Conservation (phyloP, 2,329 filamentous ascomycete genomes). For the Biscogniauxia sp. region DNA sequence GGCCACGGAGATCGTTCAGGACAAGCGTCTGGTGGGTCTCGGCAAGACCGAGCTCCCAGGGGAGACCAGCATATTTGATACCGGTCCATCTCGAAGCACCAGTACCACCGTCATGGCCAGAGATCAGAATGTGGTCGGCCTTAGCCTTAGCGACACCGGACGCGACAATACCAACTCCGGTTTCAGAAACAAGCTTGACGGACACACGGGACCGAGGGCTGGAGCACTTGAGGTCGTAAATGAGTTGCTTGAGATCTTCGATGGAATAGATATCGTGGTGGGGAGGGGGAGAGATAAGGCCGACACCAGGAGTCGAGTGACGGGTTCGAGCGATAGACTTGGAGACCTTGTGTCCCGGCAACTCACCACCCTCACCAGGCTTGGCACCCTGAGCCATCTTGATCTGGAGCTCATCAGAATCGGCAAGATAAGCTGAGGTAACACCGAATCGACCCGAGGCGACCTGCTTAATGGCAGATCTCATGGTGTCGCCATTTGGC, state of each 20-base stretch:
- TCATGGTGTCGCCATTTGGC: slow-evolving; percentile 93
- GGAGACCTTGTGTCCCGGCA: slow-evolving; percentile 95
- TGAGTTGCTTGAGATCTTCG: slow-evolving; percentile 95
- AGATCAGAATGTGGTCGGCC: slow-evolving; percentile 94
- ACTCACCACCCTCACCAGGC: slow-evolving; percentile 94
- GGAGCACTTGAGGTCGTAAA: slow-evolving; percentile 96
- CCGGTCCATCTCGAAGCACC: slow-evolving; percentile 97
- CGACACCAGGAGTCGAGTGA: slow-evolving; percentile 94
- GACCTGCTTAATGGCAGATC: slow-evolving; percentile 96
- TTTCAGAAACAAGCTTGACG: slow-evolving; percentile 96
- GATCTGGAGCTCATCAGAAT: slow-evolving; percentile 95
- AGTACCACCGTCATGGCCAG: slow-evolving; percentile 94
- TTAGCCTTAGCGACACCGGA: slow-evolving; percentile 97
- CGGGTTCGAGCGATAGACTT: slow-evolving; percentile 90
- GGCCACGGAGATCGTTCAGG: slow-evolving; percentile 90
- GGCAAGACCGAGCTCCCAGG: slow-evolving; percentile 94
- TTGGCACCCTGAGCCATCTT: slow-evolving; percentile 99
- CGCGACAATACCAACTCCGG: slow-evolving; percentile 94
- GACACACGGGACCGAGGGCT: slow-evolving; percentile 90
- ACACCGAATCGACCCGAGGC: slow-evolving; percentile 95
- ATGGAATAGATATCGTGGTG: slow-evolving; percentile 99
- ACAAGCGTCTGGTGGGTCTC: slow-evolving; percentile 97
- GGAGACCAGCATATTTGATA: slow-evolving; percentile 96
- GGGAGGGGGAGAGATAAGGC: slow-evolving; percentile 90
- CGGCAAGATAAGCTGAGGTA: slow-evolving; percentile 89